phyloP scores from a whole-genome alignment of 2,329 filamentous ascomycete genomes.

The Penicillium griseofulvum region DNA sequence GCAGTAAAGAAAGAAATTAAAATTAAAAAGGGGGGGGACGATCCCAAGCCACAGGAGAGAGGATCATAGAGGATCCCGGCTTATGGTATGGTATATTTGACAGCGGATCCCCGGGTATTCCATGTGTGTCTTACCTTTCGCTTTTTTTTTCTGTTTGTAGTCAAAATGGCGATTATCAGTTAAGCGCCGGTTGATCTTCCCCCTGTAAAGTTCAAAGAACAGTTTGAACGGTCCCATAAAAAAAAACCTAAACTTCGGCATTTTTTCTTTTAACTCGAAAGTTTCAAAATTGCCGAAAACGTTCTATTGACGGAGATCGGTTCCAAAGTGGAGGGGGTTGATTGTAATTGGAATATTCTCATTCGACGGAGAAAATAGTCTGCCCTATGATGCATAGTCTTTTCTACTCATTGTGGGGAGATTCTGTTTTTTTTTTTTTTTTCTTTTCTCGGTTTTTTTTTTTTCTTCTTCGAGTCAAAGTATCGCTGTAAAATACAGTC shows the following conservation, averaged over 20 bases:
- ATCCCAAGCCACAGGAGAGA: constrained; percentile 17
- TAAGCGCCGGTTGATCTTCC: background rate
- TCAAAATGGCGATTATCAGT: too few relatives aligned
- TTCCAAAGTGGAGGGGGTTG: constrained; percentile 14
- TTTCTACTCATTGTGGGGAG: background rate
- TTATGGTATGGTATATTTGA: too few relatives aligned
- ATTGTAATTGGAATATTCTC: background rate
- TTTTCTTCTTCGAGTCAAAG: background rate
- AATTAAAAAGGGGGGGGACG: constrained; percentile 4
- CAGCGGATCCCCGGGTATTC: background rate
- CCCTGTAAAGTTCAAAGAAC: background rate
- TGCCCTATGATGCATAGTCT: constrained; percentile 12
- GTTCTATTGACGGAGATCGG: constrained; percentile 18
- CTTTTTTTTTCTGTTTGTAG: background rate
- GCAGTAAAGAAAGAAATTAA: background rate
- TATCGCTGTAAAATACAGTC: background rate
- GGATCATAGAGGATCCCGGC: background rate
- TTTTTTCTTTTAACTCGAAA: too few relatives aligned
- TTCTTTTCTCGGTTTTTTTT: background rate
- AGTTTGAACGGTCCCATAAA: constrained; percentile 2
- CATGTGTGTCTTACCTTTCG: background rate
- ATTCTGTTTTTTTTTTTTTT: background rate
- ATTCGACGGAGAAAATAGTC: constrained; percentile 6
- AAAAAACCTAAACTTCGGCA: constrained; percentile 14
- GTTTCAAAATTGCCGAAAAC: constrained; percentile 23